These are phyloP conservation scores for Mucor mucedo DNA, from an alignment of 371 early-diverging fungal species.

Conservation along the genomic window DNA sequence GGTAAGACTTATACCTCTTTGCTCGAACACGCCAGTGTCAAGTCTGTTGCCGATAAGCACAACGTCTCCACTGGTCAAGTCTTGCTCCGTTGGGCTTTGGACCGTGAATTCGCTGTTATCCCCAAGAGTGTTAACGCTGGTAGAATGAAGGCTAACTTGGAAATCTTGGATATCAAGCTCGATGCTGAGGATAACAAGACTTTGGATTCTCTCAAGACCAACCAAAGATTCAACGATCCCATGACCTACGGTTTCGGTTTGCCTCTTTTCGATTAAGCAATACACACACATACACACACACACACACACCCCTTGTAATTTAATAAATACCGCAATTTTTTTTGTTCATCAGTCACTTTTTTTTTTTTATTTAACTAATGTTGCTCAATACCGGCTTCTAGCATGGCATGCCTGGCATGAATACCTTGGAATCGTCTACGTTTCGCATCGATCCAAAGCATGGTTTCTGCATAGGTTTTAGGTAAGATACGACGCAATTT, in stretches of 20 bases:
- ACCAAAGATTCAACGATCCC: slow-evolving; percentile 38
- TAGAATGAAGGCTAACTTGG: slow-evolving; percentile 55
- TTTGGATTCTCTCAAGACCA: slow-evolving; percentile 21
- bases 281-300: not conserved
- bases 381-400: slow-evolving; percentile 23
- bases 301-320: not conserved
- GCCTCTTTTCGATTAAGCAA: slow-evolving; percentile 41
- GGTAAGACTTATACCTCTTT: slow-evolving; percentile 46
- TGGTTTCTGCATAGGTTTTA: slow-evolving; percentile 73
- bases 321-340: slow-evolving; percentile 2
- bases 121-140: slow-evolving; percentile 64
- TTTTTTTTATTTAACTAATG: not conserved
- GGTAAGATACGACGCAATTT: slow-evolving; percentile 55
- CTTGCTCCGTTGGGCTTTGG: slow-evolving; percentile 64
- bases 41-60: slow-evolving; percentile 32
- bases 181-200: slow-evolving; percentile 37
- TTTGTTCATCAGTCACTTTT: not conserved
- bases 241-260: slow-evolving; percentile 37
- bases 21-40: slow-evolving; percentile 41
- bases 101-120: slow-evolving; percentile 62
- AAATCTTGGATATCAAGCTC: slow-evolving; percentile 33
- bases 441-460: slow-evolving; percentile 75
- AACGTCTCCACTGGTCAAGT: slow-evolving; percentile 33
- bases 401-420: slow-evolving; percentile 31
- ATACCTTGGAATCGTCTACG: slow-evolving; percentile 48